These are phyloP conservation scores for Lactarius akahatsu DNA, from an alignment of 768 basidiomycete genomes.

Conservation along the genomic window DNA sequence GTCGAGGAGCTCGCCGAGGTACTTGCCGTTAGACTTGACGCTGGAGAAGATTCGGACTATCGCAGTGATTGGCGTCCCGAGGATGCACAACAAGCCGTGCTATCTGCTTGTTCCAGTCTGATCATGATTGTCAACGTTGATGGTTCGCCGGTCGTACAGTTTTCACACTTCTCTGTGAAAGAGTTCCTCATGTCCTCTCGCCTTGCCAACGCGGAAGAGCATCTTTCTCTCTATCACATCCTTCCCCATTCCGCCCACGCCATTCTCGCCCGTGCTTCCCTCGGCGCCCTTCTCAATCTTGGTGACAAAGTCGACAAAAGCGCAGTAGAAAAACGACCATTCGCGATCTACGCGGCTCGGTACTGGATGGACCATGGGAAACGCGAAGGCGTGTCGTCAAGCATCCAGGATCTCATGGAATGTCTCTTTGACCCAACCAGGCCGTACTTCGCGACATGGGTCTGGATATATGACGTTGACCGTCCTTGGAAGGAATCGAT, in stretches of 20 bases:
- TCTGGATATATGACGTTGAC: constrained; percentile 4
- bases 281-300: constrained; percentile 2
- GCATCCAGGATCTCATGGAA: background rate
- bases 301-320: background rate
- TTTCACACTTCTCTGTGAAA: background rate
- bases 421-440: background rate
- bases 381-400: background rate
- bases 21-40: background rate
- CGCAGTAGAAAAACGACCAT: background rate
- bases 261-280: background rate
- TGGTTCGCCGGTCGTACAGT: background rate
- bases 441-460: constrained; percentile 11
- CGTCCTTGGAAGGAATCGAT: background rate
- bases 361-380: constrained; percentile 10
- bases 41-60: background rate
- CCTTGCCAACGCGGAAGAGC: background rate
- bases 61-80: background rate
- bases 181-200: constrained; percentile 2
- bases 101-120: constrained; percentile 2
- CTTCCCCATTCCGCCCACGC: background rate
- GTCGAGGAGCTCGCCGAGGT: constrained; percentile 12
- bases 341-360: constrained; percentile 13
- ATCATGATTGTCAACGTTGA: background rate
- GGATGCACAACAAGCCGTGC: background rate
- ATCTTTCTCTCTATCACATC: constrained; percentile 6